Evolutionary conservation across 2,329 filamentous ascomycete species (phyloP), one percentile per base, ranked within the genome.

Genomic region (Sclerotinia subarctica): DNA sequence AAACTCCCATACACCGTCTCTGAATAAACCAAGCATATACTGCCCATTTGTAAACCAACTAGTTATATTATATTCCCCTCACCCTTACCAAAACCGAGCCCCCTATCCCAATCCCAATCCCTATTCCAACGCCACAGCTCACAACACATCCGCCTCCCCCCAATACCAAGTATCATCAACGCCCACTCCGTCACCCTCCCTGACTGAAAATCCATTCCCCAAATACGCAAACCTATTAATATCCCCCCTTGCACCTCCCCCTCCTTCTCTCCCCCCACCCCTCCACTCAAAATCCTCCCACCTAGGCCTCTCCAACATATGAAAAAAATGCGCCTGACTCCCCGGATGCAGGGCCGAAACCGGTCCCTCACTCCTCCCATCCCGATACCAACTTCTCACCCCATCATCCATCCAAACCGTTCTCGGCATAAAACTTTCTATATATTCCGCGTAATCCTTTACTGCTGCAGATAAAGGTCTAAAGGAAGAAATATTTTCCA

Each of bases 401-500:
- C 56, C 56, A 1, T 35, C 10, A 17, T 54, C 57, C 3, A 67
- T 4, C 73, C 72, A 74, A 2, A 68, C 70, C 1, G 73, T 72
- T 29, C 71, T 64, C 3, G 79, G 74, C 72, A 78, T 73, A 42
- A 77, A 76, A 3, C 68, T 58, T 15, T 73, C 64, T 5, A 74
- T 72, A 58, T 78, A 76, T 44, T 76, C 73, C n/a, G 68, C 71
- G 64, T 77, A 79, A 51, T 78, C 77, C 8, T 71, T 59, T 2
- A 78, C 72, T 1, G 77, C 78, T 21, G 79, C 78, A 1, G 54
- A 15, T 8, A 63, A 81, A 1, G 83, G 80, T 35, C 78, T 77
- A 67, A 85, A 77, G 21, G 78, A 77, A 10, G 77, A 77, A 67
- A 82, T 77, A 70, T 81, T 78, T 70, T 83, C 81, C 47, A 56